These are phyloP conservation scores for Tremella fuciformis DNA, from an alignment of 768 basidiomycete species.

Conservation along the genomic window DNA sequence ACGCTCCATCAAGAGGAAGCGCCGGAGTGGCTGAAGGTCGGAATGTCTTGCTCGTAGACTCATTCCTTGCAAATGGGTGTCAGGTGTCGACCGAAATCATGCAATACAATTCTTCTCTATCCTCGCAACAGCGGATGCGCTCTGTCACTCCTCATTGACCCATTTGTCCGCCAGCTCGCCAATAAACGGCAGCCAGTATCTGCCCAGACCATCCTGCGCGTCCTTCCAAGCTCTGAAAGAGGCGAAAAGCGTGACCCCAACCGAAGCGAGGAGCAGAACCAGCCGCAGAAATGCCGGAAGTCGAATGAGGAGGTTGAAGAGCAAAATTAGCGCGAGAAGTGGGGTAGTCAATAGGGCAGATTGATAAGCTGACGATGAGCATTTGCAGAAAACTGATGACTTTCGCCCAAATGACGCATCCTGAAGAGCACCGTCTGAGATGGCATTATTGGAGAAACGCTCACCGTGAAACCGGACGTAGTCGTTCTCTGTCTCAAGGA, in stretches of 20 bases:
- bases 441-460: conserved; percentile 22
- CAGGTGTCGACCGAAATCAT: no score
- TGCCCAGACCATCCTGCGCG: conserved; percentile 57
- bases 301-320: conserved; percentile 60
- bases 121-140: neutral
- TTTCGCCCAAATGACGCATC: neutral
- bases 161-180: conserved; percentile 68
- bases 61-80: no score
- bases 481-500: conserved; percentile 74
- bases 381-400: neutral
- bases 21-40: no score
- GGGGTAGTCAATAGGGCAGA: conserved; percentile 70
- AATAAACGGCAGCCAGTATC: conserved; percentile 64
- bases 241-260: conserved; percentile 58
- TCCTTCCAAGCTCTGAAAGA: conserved; percentile 55
- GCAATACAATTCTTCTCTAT: no score
- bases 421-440: neutral
- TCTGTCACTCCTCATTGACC: conserved; percentile 62
- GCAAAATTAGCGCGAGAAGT: conserved; percentile 58
- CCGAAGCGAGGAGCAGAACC: conserved; percentile 57
- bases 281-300: conserved; percentile 60
- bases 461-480: conserved; percentile 74
- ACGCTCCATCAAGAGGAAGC: no score
- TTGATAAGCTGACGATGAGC: conserved; percentile 63
- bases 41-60: no score